Evolutionary conservation across 352 stramenopile species (phyloP).

Genomic region (Globisporangium irregulare): DNA sequence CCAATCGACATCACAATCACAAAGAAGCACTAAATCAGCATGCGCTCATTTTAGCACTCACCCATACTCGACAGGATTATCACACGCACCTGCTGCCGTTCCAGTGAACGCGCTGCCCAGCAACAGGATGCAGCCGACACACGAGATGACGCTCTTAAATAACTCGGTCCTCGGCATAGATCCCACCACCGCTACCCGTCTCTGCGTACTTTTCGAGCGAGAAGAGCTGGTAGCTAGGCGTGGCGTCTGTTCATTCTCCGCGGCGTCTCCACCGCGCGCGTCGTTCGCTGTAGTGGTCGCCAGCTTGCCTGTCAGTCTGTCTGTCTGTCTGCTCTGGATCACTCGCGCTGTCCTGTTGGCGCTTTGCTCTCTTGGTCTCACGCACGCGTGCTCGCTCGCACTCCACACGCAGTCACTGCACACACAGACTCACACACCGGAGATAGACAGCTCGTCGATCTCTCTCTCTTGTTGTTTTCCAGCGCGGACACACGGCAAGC

Average conservation of each 20-base stretch:
- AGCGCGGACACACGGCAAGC: background rate
- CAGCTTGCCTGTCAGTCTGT: slow-evolving; percentile 11
- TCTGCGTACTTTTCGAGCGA: background rate
- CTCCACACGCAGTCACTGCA: background rate
- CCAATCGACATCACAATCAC: background rate
- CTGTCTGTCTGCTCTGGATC: background rate
- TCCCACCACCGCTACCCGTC: background rate
- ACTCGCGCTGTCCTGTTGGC: background rate
- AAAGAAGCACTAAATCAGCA: slow-evolving; percentile 4
- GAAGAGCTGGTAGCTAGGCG: background rate
- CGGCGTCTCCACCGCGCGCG: slow-evolving; percentile 7
- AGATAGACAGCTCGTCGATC: background rate
- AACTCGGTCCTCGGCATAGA: background rate
- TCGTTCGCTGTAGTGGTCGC: slow-evolving; percentile 9
- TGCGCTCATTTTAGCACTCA: background rate
- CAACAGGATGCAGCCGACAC: background rate
- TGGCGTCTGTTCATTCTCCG: slow-evolving; percentile 21
- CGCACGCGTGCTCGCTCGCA: background rate
- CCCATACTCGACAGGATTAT: background rate
- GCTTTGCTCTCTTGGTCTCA: background rate
- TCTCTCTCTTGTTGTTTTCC: background rate
- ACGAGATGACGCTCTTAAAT: background rate
- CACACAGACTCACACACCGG: background rate
- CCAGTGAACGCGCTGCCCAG: background rate
- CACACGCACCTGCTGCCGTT: slow-evolving; percentile 8